Evolutionary conservation across 129 eudicot species (phyloP).

Genomic region (Helianthus tuberosus): DNA sequence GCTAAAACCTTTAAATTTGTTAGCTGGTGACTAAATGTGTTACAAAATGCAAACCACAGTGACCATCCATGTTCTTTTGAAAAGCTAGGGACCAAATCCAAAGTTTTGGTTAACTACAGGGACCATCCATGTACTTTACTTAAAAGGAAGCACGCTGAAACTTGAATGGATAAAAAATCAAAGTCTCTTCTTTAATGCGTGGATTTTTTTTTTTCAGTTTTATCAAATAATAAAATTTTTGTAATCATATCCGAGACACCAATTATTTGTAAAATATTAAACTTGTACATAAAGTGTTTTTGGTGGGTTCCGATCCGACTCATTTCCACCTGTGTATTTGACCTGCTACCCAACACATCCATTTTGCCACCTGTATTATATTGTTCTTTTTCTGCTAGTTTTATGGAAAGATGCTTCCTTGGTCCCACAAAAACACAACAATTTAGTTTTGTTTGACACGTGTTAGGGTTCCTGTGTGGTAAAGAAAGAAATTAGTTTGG

Average conservation of each 20-base stretch:
- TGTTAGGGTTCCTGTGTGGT: constrained; percentile 67
- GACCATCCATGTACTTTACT: no score
- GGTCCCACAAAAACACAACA: not conserved
- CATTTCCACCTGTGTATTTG: not conserved
- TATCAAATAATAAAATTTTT: not conserved
- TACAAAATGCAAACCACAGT: no score
- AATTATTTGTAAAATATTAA: not conserved
- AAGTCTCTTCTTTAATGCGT: constrained; percentile 1
- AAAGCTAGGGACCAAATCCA: no score
- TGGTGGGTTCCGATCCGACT: not conserved
- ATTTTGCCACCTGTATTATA: not conserved
- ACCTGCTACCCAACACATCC: not conserved
- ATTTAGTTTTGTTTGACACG: not conserved
- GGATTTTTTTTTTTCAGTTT: not conserved
- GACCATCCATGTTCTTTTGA: no score
- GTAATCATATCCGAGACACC: not conserved
- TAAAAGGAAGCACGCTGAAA: no score
- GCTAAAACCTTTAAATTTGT: no score
- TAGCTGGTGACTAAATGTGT: no score
- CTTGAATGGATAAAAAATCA: not conserved
- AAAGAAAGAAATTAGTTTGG: constrained; percentile 80
- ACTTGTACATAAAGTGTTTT: not conserved
- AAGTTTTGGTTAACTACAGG: no score
- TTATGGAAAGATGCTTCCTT: not conserved
- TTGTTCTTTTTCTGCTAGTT: not conserved